A percentile compares a stretch with the other conserved stretches of the same genome.
Evolutionary conservation across 1,284 basidiomycete genomes (phyloP).

Genomic region (Cryptococcus neoformans): DNA sequence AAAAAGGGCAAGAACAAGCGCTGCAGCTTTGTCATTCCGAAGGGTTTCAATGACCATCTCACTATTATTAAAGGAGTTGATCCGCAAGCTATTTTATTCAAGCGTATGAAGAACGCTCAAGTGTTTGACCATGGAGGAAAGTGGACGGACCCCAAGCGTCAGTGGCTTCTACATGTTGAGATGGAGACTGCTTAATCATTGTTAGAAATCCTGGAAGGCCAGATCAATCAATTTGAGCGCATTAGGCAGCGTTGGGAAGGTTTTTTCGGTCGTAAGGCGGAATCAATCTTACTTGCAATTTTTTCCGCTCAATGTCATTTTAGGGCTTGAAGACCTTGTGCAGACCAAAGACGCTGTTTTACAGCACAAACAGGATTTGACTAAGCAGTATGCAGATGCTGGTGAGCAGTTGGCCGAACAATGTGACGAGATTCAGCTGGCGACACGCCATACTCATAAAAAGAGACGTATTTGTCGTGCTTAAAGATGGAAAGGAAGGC

Average conservation of each 20-base stretch:
- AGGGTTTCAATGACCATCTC: neutral
- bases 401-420: conserved; percentile 10
- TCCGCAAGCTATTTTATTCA: conserved; percentile 1
- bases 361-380: conserved; percentile 12
- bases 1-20: no score
- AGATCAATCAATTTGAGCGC: neutral
- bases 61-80: conserved; percentile 1
- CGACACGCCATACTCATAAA: conserved; percentile 6
- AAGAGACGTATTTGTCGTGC: neutral
- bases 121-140: neutral
- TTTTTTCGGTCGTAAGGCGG: neutral
- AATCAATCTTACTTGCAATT: no score
- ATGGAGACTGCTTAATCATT: neutral
- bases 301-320: no score
- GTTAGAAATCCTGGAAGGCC: neutral
- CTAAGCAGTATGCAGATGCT: conserved; percentile 13
- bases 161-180: neutral
- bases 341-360: conserved; percentile 10
- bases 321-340: conserved; percentile 6
- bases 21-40: conserved; percentile 8
- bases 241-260: neutral
- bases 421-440: conserved; percentile 10
- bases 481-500: neutral
- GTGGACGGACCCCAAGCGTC: neutral
- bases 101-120: neutral